Evolutionary conservation across 345 rosid species (phyloP).

Genomic region (Arabis alpina): DNA sequence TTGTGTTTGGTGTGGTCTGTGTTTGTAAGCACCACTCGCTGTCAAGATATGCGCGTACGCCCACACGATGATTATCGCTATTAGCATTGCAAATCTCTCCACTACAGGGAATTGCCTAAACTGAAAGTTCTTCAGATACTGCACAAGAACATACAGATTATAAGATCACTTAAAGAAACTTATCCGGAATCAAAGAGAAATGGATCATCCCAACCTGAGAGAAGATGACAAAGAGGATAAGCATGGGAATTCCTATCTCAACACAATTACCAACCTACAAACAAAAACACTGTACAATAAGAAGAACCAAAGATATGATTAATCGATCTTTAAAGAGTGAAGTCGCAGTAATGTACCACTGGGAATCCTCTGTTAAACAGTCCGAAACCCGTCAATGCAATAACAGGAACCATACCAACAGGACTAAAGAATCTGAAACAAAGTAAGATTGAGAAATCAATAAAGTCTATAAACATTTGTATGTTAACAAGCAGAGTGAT

Average conservation of each 20-base stretch:
- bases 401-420: constrained; percentile 96
- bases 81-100: constrained; percentile 87
- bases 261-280: constrained; percentile 84
- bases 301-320: constrained; percentile 11
- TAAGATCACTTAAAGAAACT: constrained; percentile 6
- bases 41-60: constrained; percentile 97
- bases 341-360: constrained; percentile 55
- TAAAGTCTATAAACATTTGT: constrained; percentile 1
- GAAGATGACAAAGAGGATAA: constrained; percentile 72
- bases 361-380: constrained; percentile 98
- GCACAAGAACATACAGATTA: constrained; percentile 25
- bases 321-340: constrained; percentile 4
- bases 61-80: constrained; percentile 82
- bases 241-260: constrained; percentile 93
- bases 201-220: constrained; percentile 65
- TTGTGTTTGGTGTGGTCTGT: constrained; percentile 78
- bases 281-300: neutral
- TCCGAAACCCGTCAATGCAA: constrained; percentile 89
- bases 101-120: constrained; percentile 67
- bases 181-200: neutral
- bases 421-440: constrained; percentile 93
- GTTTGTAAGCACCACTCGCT: constrained; percentile 96
- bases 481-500: constrained; percentile 9
- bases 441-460: neutral
- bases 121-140: constrained; percentile 88